Base-by-base conservation (phyloP, 1,284 basidiomycete species). In the Trametes polyzona region DNA sequence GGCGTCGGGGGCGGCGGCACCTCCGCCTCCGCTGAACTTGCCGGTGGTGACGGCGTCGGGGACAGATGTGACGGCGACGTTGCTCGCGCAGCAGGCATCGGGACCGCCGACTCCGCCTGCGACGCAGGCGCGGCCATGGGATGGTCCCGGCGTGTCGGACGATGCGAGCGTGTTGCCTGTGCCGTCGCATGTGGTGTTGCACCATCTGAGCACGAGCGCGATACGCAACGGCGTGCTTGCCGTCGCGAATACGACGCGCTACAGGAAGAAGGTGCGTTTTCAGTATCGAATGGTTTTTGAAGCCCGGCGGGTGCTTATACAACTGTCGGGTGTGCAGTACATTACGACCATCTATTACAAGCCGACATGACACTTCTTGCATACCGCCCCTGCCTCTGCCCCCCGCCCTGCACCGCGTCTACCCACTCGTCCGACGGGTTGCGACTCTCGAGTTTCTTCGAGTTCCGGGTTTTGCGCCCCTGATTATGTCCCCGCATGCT, bases 191-290 rank as follows among this genome's bases (percentile, higher is more conserved):
- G 95, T 95, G 32, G 95, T 98, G 37, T 79, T 99, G 62, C 95
- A 98, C 65, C 97, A 99, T 73, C 76, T 99, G 57, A 95, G 95
- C 60, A 98, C 96, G 48, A 96, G 93, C 71, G 93, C 95, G 59
- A 99, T 99, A 68, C 85, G 90, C 73, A 94, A 96, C 71, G 95
- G 95, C 3, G 94, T 96, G 42, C 76, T 99, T 41, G 95, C 95
- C 33, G 95, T 98, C 1, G 96, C 92, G 14, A 95, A 89, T 51
- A 98, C 96, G 52, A 96, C 92, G 41, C 79, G 96, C 69, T 99
- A 98, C 78, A 82, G 88, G 74, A 87, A 93, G 76, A 99, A 99
- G 87, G 92, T 93, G 64, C 24, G 17, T 19, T 7, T 8, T 7
- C n/a, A 24, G 11, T 35, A 23, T 11, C 2, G 26, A 12, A 17